Evolutionary conservation across 768 basidiomycete species (phyloP), one percentile per base, ranked within the genome.

Genomic region (Dioszegia aurantiaca): DNA sequence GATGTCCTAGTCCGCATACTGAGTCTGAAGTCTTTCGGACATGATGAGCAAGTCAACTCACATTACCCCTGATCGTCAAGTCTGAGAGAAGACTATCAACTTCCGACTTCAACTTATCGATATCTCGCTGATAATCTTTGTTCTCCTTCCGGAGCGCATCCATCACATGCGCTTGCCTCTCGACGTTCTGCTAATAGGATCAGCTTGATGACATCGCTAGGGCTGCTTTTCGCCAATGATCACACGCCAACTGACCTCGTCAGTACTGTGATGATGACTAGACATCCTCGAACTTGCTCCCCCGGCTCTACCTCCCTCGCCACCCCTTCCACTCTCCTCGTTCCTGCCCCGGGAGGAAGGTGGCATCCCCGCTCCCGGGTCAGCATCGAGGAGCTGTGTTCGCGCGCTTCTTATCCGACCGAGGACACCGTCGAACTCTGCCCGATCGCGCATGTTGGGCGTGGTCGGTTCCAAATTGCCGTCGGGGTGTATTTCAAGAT

Each of bases 121-220:
- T 8, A 27, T 55, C 30, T n/a, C 33, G 40, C 54, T 55, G 27
- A 55, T 55, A 55, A 41, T 45, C 54, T 31, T 44, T 16, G 26
- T 55, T 55, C 54, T 55, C 42, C 43, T 30, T 41, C 33, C 8
- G 12, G 30, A 45, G 28, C 21, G 19, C 10, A 6, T 57, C 56
- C 1, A 57, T 23, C 54, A 42, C 11, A 4, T 6, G 27, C 11
- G 48, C n/a, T 8, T 27, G 27, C 3, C 17, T 37, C 14, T 47
- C 44, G 14, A 37, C 36, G 36, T 37, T 37, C 36, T 9, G 9
- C 33, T 33, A 14, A 14, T 6, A 33, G 6, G 33, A 33, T 47
- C 46, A 47, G 46, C 46, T 47, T 33, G 8, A 6, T 33, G 33
- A n/a, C n/a, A n/a, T n/a, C n/a, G n/a, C n/a, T n/a, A n/a, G n/a